Conservation (phyloP, 2,329 filamentous ascomycete genomes). For the Fusarium pseudocircinatum region DNA sequence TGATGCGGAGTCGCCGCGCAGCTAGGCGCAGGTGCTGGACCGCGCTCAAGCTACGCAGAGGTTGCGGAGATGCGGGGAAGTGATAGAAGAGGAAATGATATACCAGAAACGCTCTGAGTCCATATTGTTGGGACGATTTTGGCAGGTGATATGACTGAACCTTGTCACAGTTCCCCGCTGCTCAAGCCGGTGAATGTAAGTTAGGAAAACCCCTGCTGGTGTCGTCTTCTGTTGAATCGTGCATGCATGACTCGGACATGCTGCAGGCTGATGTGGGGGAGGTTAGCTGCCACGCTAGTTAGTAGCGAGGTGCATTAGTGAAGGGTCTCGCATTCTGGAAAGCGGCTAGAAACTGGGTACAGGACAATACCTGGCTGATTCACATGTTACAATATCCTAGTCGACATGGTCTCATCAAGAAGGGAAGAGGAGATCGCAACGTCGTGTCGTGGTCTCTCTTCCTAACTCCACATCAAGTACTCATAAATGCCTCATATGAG, state of each 20-base stretch:
- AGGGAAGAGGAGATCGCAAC: neutral
- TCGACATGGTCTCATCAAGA: neutral
- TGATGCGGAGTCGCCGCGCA: neutral
- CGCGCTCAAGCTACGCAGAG: neutral
- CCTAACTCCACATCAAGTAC: neutral
- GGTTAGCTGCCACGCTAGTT: neutral
- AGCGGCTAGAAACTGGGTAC: neutral
- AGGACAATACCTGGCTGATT: neutral
- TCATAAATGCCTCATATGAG: neutral
- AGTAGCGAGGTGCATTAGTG: neutral
- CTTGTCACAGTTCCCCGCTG: neutral
- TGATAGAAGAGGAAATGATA: neutral
- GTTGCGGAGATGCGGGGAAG: neutral
- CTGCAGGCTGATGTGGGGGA: neutral
- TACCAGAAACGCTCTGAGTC: neutral
- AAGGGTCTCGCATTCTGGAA: neutral
- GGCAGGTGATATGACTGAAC: neutral
- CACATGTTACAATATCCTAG: neutral
- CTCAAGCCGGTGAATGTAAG: neutral
- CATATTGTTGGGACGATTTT: neutral
- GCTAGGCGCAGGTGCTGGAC: neutral
- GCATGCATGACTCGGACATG: neutral
- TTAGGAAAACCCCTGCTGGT: accelerated
- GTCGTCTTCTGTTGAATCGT: neutral
- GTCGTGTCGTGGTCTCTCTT: neutral